Conservation (phyloP, 768 basidiomycete species). For the Podaxis pistillaris region DNA sequence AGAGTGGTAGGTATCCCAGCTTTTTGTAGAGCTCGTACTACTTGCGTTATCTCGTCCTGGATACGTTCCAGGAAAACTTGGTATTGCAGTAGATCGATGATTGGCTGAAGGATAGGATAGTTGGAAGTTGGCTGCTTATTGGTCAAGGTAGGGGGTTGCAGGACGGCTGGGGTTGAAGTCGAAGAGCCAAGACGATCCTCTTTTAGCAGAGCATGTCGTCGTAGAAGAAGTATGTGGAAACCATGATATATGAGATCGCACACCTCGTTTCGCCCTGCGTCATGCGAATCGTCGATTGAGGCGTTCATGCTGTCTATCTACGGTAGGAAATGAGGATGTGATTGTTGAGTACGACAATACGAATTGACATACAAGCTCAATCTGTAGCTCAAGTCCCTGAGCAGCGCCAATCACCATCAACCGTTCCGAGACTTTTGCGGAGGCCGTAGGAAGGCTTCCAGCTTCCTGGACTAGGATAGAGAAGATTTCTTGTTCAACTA, state of each 20-base stretch:
- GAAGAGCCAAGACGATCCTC: conserved; percentile 32
- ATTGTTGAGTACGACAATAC: not conserved
- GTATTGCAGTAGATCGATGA: conserved; percentile 81
- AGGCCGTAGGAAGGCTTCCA: conserved; percentile 70
- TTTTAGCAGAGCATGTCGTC: conserved; percentile 53
- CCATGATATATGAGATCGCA: conserved; percentile 70
- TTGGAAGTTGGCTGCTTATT: not conserved
- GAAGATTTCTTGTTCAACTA: conserved; percentile 82
- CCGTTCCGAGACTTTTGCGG: conserved; percentile 76
- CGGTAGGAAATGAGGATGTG: not conserved
- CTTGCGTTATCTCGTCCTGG: conserved; percentile 52
- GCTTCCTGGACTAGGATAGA: conserved; percentile 72
- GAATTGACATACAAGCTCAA: conserved; percentile 61
- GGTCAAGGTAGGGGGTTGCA: not conserved
- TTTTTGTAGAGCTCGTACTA: conserved; percentile 43
- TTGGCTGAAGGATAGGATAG: conserved; percentile 59
- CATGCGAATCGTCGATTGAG: not conserved
- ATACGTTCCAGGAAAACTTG: conserved; percentile 68
- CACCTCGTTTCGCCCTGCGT: conserved; percentile 19
- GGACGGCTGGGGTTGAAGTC: conserved; percentile 12
- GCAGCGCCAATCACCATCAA: conserved; percentile 77
- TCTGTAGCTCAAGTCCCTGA: conserved; percentile 61
- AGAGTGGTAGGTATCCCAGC: conserved; percentile 58
- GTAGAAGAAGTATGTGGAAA: conserved; percentile 63
- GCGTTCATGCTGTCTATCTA: conserved; percentile 9